Base-by-base conservation (phyloP, 305 asterid species). In the Striga hermonthica region DNA sequence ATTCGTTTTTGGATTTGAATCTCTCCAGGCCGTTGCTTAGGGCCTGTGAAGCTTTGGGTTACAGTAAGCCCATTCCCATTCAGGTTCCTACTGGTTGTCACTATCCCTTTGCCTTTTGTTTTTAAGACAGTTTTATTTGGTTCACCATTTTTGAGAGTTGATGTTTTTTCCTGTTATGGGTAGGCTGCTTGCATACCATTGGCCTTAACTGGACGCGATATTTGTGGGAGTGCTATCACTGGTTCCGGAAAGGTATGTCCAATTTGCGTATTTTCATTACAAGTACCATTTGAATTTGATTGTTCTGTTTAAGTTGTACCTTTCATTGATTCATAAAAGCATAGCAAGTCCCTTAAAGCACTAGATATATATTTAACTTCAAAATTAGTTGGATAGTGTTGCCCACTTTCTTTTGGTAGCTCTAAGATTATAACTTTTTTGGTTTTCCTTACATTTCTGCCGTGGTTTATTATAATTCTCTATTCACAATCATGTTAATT, bases 131-230 rank as follows among this genome's bases (percentile, higher is more conserved):
- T 47, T 36, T 9, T 40, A 41, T 11, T 44, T 41, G 16, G 37
- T 62, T 62, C 14, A 14, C 54, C 36, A 31, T 2, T 57, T 60
- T 58, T n/a, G 40, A 55, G 5, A 15, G 5, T 62, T 36, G 38
- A 71, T 56, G 38, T 16, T 57, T 54, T 64, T 3, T 16, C 44
- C 11, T 49, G 15, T 34, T 50, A 36, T 53, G 47, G 34, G 62
- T 66, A 92, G 98, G 97, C 97, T 72, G 97, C 97, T 61, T 89
- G 97, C 66, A 79, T 92, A 71, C 98, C 98, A n/a, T 44, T 78
- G 83, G 97, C 97, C 3, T 76, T 92, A 71, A 74, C 83, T 3
- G 98, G 96, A 1, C 94, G 97, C 11, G 98, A 92, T 76, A 90
- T 92, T 57, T 92, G 97, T 60, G 98, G 89, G 72, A 92, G 98